Percentiles rank a stretch among this genome's conserved stretches.
These are phyloP conservation scores for Apiospora marii DNA, from an alignment of 2,329 filamentous ascomycete species.

Conservation along the genomic window DNA sequence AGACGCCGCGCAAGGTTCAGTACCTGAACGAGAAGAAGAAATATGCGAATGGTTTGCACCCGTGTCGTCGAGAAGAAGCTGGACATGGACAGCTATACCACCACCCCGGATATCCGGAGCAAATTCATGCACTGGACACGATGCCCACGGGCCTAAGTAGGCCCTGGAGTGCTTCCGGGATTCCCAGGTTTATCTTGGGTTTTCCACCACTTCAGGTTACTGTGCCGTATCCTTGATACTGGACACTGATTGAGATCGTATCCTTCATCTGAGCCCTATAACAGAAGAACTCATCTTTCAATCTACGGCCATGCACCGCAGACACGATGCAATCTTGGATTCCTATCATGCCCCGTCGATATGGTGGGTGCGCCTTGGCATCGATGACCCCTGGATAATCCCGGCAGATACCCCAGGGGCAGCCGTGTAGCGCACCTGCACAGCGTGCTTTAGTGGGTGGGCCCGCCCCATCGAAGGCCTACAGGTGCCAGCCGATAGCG, in stretches of 20 bases:
- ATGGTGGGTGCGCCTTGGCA: not conserved
- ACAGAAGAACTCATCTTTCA: slow-evolving; percentile 24
- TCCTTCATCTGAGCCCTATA: slow-evolving; percentile 41
- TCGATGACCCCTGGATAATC: not conserved
- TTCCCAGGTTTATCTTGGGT: slow-evolving; percentile 46
- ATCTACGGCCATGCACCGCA: not conserved
- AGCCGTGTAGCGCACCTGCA: not conserved
- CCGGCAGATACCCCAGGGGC: not conserved
- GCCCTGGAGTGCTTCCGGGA: slow-evolving; percentile 40
- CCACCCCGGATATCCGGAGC: too few species aligned
- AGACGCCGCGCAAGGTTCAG: slow-evolving; percentile 41
- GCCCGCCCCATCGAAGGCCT: not conserved
- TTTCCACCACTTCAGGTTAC: slow-evolving; percentile 41
- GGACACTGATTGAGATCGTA: slow-evolving; percentile 41
- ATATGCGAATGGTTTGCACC: slow-evolving; percentile 39
- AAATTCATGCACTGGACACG: slow-evolving; percentile 33
- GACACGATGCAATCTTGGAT: not conserved
- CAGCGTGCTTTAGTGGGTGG: slow-evolving; percentile 7
- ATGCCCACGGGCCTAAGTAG: slow-evolving; percentile 38
- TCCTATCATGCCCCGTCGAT: not conserved
- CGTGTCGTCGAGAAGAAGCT: slow-evolving; percentile 26
- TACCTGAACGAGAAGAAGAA: slow-evolving; percentile 43
- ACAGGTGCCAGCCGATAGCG: not conserved
- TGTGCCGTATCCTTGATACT: slow-evolving; percentile 39
- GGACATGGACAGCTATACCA: slow-evolving; percentile 30